Evolutionary conservation across 2,329 filamentous ascomycete species (phyloP), one percentile per base, ranked within the genome.

Genomic region (Metarhizium brunneum): DNA sequence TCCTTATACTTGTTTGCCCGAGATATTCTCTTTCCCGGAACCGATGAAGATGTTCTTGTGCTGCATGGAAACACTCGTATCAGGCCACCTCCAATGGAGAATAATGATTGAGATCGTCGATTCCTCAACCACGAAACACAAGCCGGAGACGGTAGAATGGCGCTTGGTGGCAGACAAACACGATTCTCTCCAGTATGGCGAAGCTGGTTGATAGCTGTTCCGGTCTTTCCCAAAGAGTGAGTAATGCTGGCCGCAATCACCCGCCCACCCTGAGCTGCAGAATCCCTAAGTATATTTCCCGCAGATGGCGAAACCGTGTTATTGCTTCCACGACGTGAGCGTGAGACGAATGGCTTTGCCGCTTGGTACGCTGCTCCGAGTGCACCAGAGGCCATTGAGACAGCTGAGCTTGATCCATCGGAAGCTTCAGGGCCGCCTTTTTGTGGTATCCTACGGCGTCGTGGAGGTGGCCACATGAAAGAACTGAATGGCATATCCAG

Each of bases 391-490:
- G 87, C 87, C 18, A 87, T 82, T 4, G 85, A 84, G 16, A 89
- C 81, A 3, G 85, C 82, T 5, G 80, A 80, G 42, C 68, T 73
- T 2, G 75, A 61, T 29, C 72, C 71, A 49, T 84, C 80, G 3
- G 80, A 68, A 6, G 74, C 66, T 11, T 80, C 75, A 14, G 75
- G 71, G 13, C 72, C 70, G 18, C 70, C 69, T 42, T 81, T 76
- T 57, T 70, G 72, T 42, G 65, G 64, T 53, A 70, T 73, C 58
- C 69, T 71, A 57, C 78, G 75, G 54, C 79, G 76, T 43, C 82
- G 79, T 47, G 84, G 85, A 29, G 91, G 89, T 45, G 92, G 92
- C 92, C 92, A 96, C 61, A 88, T 84, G 63, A 92, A 92, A 4
- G 90, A 89, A 59, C 84, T 88, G 49, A 83, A 79, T 8, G 91